Percentiles rank a stretch among this genome's conserved stretches.
phyloP scores from a whole-genome alignment of 352 stramenopile species.

The Pythium sp. region DNA sequence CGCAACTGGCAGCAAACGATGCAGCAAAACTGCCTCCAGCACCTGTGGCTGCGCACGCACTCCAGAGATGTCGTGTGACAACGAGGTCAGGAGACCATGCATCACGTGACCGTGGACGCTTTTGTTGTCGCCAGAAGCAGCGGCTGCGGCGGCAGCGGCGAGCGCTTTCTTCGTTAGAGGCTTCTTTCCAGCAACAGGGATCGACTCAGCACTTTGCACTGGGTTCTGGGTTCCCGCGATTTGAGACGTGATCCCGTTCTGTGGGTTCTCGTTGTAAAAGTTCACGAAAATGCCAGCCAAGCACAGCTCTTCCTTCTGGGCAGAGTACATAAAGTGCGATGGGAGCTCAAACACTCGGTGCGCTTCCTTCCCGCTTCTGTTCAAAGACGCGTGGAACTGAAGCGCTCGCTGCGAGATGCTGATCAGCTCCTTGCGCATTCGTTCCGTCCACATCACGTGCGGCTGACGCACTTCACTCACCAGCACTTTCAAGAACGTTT shows the following conservation, averaged over 20 bases:
- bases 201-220: slow-evolving; percentile 1
- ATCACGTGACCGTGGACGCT: slow-evolving; percentile 71
- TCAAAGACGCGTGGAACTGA: slow-evolving; percentile 63
- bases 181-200: slow-evolving; percentile 11
- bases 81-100: slow-evolving; percentile 58
- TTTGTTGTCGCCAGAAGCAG: slow-evolving; percentile 34
- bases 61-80: slow-evolving; percentile 71
- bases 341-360: slow-evolving; percentile 79
- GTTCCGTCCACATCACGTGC: slow-evolving; percentile 86
- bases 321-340: slow-evolving; percentile 71
- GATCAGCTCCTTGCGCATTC: slow-evolving; percentile 77
- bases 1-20: slow-evolving; percentile 71
- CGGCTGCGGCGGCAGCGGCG: slow-evolving; percentile 16
- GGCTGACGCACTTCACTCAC: slow-evolving; percentile 71
- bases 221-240: slow-evolving; percentile 70
- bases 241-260: slow-evolving; percentile 66
- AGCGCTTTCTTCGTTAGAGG: slow-evolving; percentile 23
- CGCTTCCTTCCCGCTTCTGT: slow-evolving; percentile 49
- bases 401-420: slow-evolving; percentile 64
- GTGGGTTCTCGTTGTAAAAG: slow-evolving; percentile 86
- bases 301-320: slow-evolving; percentile 81
- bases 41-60: slow-evolving; percentile 66
- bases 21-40: slow-evolving; percentile 65
- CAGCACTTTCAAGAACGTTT: slow-evolving; percentile 71
- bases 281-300: slow-evolving; percentile 88